Evolutionary conservation across 495 filamentous ascomycete species (phyloP), one percentile per base, ranked within the genome.

Genomic region (Margaritispora aquatica): DNA sequence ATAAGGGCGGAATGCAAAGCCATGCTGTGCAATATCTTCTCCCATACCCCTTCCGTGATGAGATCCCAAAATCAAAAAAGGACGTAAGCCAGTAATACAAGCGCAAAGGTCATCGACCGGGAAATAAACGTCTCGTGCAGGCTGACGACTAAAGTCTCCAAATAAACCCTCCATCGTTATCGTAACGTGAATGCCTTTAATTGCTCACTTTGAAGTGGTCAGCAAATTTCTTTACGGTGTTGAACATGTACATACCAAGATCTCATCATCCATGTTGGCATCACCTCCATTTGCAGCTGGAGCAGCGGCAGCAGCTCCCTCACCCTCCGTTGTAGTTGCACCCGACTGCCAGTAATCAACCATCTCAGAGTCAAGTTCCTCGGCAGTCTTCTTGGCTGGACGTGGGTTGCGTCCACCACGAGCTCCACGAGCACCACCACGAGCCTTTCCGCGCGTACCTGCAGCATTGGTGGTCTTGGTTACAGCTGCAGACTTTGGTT

Each of bases 311-410:
- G 66, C 62, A 48, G 65, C 69, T 13, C 51, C 64, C 23, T 62
- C 71, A 24, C 36, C 48, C 19, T 66, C 65, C 48, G 68, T 69
- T n/a, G 67, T 63, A 23, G 71, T 73, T 24, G 70, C 67, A 31
- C 69, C 68, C 51, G 77, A 75, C 22, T 68, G 73, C 76, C 82
- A 91, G 73, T 97, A 97, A 67, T 96, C 90, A 31, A 84, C 92
- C 93, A 97, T 97, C 75, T 97, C 93, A 34, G 88, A 86, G 68
- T 97, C 93, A 38, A 97, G 76, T 68, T 97, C 88, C 64, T 95
- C 89, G 52, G 91, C 88, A 5, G 92, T 96, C 82, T 96, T 96
- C 84, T 95, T 96, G n/a, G 79, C 72, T 5, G 83, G 83, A 53
- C 89, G 88, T 60, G 77, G 70, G 63, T 74, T 82, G 56, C 82